Evolutionary conservation across 2,329 filamentous ascomycete genomes (phyloP), one percentile per base, ranked within the genome.

Genomic region (Neocucurbitaria cava): DNA sequence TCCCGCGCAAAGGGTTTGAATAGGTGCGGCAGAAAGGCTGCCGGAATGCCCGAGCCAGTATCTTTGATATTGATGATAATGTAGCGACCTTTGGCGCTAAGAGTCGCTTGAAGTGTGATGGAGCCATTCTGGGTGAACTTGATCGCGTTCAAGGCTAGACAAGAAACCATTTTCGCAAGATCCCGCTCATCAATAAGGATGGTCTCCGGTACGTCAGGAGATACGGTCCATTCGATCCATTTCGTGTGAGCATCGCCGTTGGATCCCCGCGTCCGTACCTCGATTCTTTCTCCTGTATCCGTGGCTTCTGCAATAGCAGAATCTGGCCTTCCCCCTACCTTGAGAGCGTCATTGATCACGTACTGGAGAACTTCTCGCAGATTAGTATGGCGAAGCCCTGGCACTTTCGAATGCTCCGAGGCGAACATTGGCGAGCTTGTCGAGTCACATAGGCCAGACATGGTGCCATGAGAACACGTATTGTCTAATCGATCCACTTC

Each of bases 1-100:
- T 89, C 85, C 56, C 87, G 82, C 21, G 87, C 85, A 70, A 90
- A 90, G 1, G 88, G 84, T 60, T 87, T 87, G 77, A 90, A 91
- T 0, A 91, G 78, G 49, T 85, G 84, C 0, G 86, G 85, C 45
- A 88, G 74, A 64, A 90, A 90, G 11, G 84, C 85, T 44, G 83
- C 81, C 0, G 87, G 85, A 41, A 91, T 91, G 3, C 88, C 88
- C 44, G 85, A 84, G 7, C 88, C 88, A 17, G 87, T 89, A 71
- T 91, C 88, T 15, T 79, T 78, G 50, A 90, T 81, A 57, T 80
- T 84, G 66, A 90, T 84, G 40, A 86, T 77, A 38, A 89, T 79
- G 65, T 85, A 84, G 30, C 82, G 80, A 4, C 73, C 68, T 48
- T 78, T 82, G 30, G 74, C 72, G 48, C 82, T 84, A 38, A 87